Percentiles rank a stretch among this genome's conserved stretches.
Conservation (phyloP, 2,329 filamentous ascomycete genomes). For the Didymella arachidicola region DNA sequence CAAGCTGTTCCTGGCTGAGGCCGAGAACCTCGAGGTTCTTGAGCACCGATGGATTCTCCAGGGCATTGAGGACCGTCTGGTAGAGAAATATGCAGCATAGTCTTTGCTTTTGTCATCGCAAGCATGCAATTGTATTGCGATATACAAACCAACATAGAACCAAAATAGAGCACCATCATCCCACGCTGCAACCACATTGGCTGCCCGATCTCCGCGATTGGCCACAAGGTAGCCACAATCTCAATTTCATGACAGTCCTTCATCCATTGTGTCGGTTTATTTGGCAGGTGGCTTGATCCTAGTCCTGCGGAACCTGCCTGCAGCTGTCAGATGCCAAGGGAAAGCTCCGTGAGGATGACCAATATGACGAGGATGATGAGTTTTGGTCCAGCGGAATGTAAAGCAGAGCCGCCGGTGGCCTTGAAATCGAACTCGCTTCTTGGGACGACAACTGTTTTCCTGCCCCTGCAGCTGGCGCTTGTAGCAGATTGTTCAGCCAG, state of each 20-base stretch:
- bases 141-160: slow-evolving; percentile 3
- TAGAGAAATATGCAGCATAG: slow-evolving; percentile 57
- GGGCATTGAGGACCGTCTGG: slow-evolving; percentile 82
- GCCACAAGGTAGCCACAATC: slow-evolving; percentile 32
- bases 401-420: slow-evolving; percentile 36
- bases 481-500: slow-evolving; percentile 18
- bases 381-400: slow-evolving; percentile 22
- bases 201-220: slow-evolving; percentile 30
- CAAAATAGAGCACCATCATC: slow-evolving; percentile 27
- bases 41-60: slow-evolving; percentile 93
- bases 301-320: slow-evolving; percentile 22
- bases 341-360: slow-evolving; percentile 16
- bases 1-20: slow-evolving; percentile 91
- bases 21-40: slow-evolving; percentile 93
- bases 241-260: slow-evolving; percentile 37
- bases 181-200: slow-evolving; percentile 28
- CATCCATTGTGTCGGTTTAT: slow-evolving; percentile 34
- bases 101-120: slow-evolving; percentile 20
- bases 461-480: slow-evolving; percentile 19
- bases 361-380: slow-evolving; percentile 22
- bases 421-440: slow-evolving; percentile 1
- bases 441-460: slow-evolving; percentile 1
- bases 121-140: slow-evolving; percentile 7
- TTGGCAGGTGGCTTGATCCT: slow-evolving; percentile 28
- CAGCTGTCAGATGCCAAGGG: slow-evolving; percentile 23